A percentile compares a stretch with the other conserved stretches of the same genome.
Evolutionary conservation across 768 basidiomycete species (phyloP).

Genomic region (Daedalea quercina): DNA sequence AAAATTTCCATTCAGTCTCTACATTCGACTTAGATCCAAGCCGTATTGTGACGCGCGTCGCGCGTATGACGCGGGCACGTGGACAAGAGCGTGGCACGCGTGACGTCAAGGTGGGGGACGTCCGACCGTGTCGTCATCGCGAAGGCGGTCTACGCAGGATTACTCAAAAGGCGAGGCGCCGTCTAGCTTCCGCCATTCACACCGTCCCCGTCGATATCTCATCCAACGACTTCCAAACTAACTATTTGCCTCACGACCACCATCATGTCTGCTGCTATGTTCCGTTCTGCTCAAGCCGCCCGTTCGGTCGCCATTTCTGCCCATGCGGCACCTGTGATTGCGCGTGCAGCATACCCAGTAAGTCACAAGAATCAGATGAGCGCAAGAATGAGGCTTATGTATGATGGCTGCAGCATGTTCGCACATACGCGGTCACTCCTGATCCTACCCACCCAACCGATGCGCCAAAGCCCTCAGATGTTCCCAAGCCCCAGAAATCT

Average conservation of each 20-base stretch:
- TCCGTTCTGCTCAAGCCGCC: constrained; percentile 19
- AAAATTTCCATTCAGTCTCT: no score
- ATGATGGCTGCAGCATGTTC: constrained; percentile 8
- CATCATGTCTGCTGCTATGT: constrained; percentile 13
- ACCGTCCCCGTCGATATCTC: no score
- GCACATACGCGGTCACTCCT: constrained; percentile 18
- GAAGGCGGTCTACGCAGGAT: background rate
- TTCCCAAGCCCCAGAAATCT: constrained; percentile 14
- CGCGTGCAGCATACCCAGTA: constrained; percentile 11
- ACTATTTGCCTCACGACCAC: constrained; percentile 2
- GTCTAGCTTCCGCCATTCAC: no score
- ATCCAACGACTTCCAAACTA: background rate
- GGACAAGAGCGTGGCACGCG: background rate
- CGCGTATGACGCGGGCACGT: background rate
- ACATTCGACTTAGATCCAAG: no score
- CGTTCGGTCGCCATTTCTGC: constrained; percentile 13
- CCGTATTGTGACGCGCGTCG: no score
- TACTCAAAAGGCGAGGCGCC: background rate
- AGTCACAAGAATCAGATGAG: background rate
- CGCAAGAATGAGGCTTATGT: background rate
- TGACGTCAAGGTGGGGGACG: background rate
- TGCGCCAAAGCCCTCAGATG: constrained; percentile 13
- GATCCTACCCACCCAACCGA: constrained; percentile 21
- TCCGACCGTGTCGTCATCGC: background rate
- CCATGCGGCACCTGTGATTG: constrained; percentile 7